Base-by-base conservation (phyloP, 306 rosid genomes). In the Glycine tomentella region DNA sequence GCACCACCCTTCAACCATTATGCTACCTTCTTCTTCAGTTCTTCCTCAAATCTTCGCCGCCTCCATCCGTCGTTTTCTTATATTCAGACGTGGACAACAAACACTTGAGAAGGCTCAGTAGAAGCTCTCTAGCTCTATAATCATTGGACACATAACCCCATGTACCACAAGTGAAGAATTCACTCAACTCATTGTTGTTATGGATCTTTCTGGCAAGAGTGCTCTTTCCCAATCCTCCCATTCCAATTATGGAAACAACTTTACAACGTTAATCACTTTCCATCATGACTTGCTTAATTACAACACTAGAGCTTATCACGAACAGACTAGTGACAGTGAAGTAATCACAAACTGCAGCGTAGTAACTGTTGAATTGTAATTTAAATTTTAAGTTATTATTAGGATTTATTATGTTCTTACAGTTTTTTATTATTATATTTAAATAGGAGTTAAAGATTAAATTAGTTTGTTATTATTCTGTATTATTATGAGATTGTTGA, bases 181-280 rank as follows among this genome's bases (percentile, higher is more conserved):
- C 2, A 0, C 25, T 13, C 0, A 82, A 53, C 17, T 7, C 0
- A 17, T 59, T 6, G n/a, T 11, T 58, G 10, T 59, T 80, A 3
- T 46, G 70, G 7, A 80, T 34, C 72, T 70, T 80, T 16, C 64
- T 1, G 0, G 78, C 77, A 34, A 70, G 77, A 45, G 85, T 82
- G 57, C 81, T 76, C 40, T 82, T 82, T 0, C 85, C 85, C n/a
- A 46, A 14, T 2, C 81, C 85, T 33, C 77, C 77, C 73, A 69
- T 76, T 9, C 81, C 81, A 0, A 38, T 14, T 52, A 82, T 75
- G 33, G 81, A 42, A 70, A 70, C 57, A 8, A 69, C 59, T 0
- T 25, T 34, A 3, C 1, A 66, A 0, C 5, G 4, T 10, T 13
- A 4, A 40, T 0, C 17, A 0, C 2, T 9, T 14, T 61, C 50